A percentile compares a stretch with the other conserved stretches of the same genome.
These are phyloP conservation scores for Colletotrichum lindemuthianum DNA, from an alignment of 2,329 filamentous ascomycete genomes.

Conservation along the genomic window DNA sequence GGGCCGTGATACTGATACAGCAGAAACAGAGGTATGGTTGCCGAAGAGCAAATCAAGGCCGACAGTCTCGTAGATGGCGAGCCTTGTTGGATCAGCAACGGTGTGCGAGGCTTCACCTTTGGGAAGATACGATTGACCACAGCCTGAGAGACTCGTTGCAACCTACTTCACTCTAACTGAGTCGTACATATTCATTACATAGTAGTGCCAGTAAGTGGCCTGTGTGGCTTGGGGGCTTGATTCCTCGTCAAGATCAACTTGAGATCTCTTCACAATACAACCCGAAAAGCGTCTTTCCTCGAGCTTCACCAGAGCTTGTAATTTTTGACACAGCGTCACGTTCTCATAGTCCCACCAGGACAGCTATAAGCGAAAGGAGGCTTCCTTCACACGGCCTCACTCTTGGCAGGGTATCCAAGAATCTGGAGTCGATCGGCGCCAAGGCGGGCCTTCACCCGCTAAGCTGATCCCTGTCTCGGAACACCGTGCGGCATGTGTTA, in stretches of 20 bases:
- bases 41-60: slow-evolving; percentile 70
- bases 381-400: slow-evolving; percentile 6
- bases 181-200: no score
- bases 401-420: slow-evolving; percentile 32
- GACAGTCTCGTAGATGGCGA: slow-evolving; percentile 76
- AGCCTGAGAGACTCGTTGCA: not conserved
- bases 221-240: no score
- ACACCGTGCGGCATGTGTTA: slow-evolving; percentile 31
- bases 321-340: not conserved
- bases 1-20: slow-evolving; percentile 20
- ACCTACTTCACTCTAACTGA: not conserved
- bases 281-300: no score
- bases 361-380: not conserved
- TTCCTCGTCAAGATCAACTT: no score
- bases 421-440: slow-evolving; percentile 33
- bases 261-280: no score
- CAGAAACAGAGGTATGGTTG: slow-evolving; percentile 63
- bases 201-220: no score
- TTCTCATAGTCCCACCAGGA: not conserved
- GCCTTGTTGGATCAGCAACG: slow-evolving; percentile 89
- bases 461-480: slow-evolving; percentile 32
- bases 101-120: slow-evolving; percentile 79
- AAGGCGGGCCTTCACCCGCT: slow-evolving; percentile 33
- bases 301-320: no score
- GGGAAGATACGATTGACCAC: slow-evolving; percentile 51